phyloP scores from a whole-genome alignment of 208 protist species.

The Wallacemonas collosoma region DNA sequence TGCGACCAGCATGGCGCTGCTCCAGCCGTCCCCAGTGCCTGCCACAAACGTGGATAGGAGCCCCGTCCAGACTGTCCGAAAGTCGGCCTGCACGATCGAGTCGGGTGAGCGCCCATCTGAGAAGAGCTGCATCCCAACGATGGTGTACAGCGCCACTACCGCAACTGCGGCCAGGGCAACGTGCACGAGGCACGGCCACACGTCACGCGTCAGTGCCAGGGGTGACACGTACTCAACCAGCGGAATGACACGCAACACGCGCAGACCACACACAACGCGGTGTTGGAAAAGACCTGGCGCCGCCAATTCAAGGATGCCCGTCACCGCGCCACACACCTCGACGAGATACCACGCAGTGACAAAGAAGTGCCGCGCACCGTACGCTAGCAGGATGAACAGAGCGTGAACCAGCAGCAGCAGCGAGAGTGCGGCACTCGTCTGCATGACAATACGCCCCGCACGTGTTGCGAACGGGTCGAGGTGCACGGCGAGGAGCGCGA shows the following conservation, averaged over 20 bases:
- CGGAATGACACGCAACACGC: slow-evolving; percentile 47
- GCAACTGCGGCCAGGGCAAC: slow-evolving; percentile 25
- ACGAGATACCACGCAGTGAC: slow-evolving; percentile 45
- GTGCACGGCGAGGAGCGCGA: slow-evolving; percentile 43
- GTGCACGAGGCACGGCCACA: slow-evolving; percentile 22
- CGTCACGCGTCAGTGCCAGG: background rate
- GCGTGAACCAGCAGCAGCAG: slow-evolving; percentile 50
- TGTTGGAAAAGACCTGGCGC: slow-evolving; percentile 20
- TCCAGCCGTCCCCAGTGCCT: slow-evolving; percentile 56
- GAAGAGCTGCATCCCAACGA: slow-evolving; percentile 69
- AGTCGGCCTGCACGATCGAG: slow-evolving; percentile 33
- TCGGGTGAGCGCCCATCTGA: slow-evolving; percentile 1
- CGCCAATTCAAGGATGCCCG: slow-evolving; percentile 44
- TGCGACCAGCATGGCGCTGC: slow-evolving; percentile 27
- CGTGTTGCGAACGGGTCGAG: slow-evolving; percentile 21
- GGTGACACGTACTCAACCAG: slow-evolving; percentile 27
- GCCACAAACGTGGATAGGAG: slow-evolving; percentile 46
- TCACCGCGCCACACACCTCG: slow-evolving; percentile 40
- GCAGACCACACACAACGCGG: slow-evolving; percentile 30
- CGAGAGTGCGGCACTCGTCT: slow-evolving; percentile 28
- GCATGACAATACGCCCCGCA: slow-evolving; percentile 17
- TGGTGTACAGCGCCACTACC: slow-evolving; percentile 44
- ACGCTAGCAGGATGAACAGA: slow-evolving; percentile 33
- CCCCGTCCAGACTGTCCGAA: slow-evolving; percentile 53
- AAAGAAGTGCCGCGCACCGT: slow-evolving; percentile 19